Percentiles rank a stretch among this genome's conserved stretches.
These are phyloP conservation scores for Eremochloa ophiuroides DNA, from an alignment of 176 grass and related monocot genomes.

Conservation along the genomic window DNA sequence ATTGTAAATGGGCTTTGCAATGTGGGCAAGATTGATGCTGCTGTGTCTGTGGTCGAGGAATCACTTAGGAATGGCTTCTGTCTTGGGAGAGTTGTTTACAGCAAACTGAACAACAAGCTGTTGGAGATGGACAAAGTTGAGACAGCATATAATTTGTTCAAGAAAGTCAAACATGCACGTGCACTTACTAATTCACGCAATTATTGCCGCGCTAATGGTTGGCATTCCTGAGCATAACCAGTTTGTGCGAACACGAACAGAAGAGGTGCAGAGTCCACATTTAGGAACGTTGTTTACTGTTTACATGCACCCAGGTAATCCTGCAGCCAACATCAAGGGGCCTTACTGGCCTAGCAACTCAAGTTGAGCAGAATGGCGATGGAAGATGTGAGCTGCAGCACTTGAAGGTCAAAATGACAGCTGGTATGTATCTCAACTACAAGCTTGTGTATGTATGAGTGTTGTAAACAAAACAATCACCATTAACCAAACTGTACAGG, in stretches of 20 bases:
- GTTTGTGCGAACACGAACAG: not conserved
- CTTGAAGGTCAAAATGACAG: not conserved
- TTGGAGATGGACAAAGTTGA: slow-evolving; percentile 86
- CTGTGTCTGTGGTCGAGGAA: slow-evolving; percentile 72
- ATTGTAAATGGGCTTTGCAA: slow-evolving; percentile 90
- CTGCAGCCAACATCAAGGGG: not conserved
- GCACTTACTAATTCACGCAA: slow-evolving; percentile 44
- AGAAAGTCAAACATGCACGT: slow-evolving; percentile 61
- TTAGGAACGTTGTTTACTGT: not conserved
- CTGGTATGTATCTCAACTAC: not conserved
- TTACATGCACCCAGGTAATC: too few relatives aligned
- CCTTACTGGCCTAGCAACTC: not conserved
- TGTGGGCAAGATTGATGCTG: slow-evolving; percentile 80
- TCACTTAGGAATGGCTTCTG: slow-evolving; percentile 67
- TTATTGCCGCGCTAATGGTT: slow-evolving; percentile 83
- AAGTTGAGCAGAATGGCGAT: not conserved
- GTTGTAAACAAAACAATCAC: not conserved
- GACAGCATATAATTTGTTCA: slow-evolving; percentile 63
- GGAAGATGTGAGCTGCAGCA: not conserved
- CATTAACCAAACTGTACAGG: not conserved
- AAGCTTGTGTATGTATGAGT: not conserved
- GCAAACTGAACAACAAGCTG: slow-evolving; percentile 81
- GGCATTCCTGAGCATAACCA: slow-evolving; percentile 48
- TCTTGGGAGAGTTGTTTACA: slow-evolving; percentile 61
- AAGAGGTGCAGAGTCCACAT: not conserved